These are phyloP conservation scores for Clathrus columnatus DNA, from an alignment of 768 basidiomycete species.

Conservation along the genomic window DNA sequence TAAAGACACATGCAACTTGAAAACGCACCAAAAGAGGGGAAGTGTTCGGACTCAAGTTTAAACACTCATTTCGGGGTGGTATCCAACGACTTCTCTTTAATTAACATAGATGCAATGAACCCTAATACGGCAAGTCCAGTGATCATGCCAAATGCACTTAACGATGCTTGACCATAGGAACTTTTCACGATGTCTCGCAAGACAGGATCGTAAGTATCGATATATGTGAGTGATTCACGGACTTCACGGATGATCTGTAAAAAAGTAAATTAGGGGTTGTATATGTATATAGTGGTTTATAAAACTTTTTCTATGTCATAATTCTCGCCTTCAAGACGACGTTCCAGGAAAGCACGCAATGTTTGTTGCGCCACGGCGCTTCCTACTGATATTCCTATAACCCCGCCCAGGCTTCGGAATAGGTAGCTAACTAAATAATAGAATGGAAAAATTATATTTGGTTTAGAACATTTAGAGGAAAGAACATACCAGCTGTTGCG, in stretches of 20 bases:
- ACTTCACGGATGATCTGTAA: slow-evolving; percentile 40
- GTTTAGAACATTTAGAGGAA: not conserved
- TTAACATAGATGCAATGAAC: not conserved
- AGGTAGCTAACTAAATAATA: slow-evolving; percentile 15
- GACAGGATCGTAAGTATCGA: slow-evolving; percentile 33
- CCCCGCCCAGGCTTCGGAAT: not conserved
- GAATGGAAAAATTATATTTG: not conserved
- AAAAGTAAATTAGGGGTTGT: too few species aligned
- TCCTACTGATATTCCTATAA: not conserved
- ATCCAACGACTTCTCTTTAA: not conserved
- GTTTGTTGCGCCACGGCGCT: not conserved
- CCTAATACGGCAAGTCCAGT: not conserved
- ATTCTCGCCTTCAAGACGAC: slow-evolving; percentile 1
- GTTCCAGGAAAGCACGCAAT: slow-evolving; percentile 9
- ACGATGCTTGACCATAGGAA: slow-evolving; percentile 34
- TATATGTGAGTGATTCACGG: slow-evolving; percentile 40
- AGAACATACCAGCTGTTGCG: not conserved
- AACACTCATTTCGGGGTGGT: too few species aligned
- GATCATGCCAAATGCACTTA: slow-evolving; percentile 39
- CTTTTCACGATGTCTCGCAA: slow-evolving; percentile 25
- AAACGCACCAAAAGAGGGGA: too few species aligned
- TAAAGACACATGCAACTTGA: too few species aligned
- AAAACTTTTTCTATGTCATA: slow-evolving; percentile 41
- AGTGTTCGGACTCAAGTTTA: too few species aligned
- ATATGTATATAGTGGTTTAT: not conserved